Base-by-base conservation (phyloP, 371 early-diverging fungal genomes). In the Dinochytrium kinnereticum region DNA sequence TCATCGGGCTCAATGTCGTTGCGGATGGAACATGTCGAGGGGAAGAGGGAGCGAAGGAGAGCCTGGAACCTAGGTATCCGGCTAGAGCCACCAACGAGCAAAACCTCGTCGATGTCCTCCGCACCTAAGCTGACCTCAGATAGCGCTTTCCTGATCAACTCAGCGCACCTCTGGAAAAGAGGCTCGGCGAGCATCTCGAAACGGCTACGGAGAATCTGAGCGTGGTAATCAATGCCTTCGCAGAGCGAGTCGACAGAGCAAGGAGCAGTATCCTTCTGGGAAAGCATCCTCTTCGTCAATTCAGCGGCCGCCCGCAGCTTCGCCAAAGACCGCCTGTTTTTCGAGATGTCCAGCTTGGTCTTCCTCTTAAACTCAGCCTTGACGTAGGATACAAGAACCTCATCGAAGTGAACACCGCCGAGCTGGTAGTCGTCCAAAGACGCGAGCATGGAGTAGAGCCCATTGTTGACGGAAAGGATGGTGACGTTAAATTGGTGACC, bases 401-500 rank as follows among this genome's bases (percentile, higher is more conserved):
- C 90, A 79, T 99, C 99, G 80, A 99, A 91, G 69, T 93, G 91
- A 34, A 90, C 89, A 76, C 99, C 99, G 78, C 99, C 93, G 76
- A 95, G 82, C 68, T 92, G 88, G 82, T 90, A 86, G 69, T 94
- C 95, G 80, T 95, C 94, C 37, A 91, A 90, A 68, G 94, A 90
- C 44, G 89, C 90, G 59, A 97, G 88, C 73, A 96, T 90, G 40
- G 95, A 90, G 87, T 90, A 94, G 70, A 99, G 88, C 38, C 98
- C 99, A 71, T 95, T 89, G 76, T 92, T 92, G 64, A 91, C 87
- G 59, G 93, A 90, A 59, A 98, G 85, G 51, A 98, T 89, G 65
- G 96, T 92, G 50, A 98, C 90, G 78, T 96, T 98, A 73, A 99
- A 93, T 28, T 95, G 94, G 65, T 96, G 93, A 53, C 94, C 99